These are phyloP conservation scores for Apiospora phragmitis DNA, from an alignment of 2,329 filamentous ascomycete genomes.

Conservation along the genomic window DNA sequence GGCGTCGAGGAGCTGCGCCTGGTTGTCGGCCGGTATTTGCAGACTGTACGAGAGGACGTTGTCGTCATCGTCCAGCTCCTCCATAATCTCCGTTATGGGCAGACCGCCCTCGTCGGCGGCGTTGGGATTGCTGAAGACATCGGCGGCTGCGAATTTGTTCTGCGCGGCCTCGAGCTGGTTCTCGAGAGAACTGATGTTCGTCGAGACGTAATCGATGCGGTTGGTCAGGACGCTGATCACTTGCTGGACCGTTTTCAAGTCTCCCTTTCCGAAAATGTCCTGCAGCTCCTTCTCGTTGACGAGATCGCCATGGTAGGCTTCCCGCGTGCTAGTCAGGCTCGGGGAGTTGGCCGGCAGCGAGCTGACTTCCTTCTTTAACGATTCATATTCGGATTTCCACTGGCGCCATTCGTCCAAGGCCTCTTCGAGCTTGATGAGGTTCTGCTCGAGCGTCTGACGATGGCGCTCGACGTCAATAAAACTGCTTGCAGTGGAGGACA, in stretches of 20 bases:
- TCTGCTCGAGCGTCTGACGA: constrained; percentile 72
- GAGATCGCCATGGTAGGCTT: constrained; percentile 63
- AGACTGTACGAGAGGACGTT: constrained; percentile 73
- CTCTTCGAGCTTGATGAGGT: constrained; percentile 70
- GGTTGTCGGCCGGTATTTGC: constrained; percentile 66
- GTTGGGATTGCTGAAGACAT: constrained; percentile 60
- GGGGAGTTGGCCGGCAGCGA: constrained; percentile 49
- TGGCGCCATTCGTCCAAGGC: constrained; percentile 85
- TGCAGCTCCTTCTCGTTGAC: constrained; percentile 59
- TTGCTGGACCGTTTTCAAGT: constrained; percentile 57
- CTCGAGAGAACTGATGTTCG: constrained; percentile 70
- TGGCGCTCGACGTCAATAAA: constrained; percentile 74
- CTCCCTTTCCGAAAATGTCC: constrained; percentile 47
- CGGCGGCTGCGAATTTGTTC: constrained; percentile 65
- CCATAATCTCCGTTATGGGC: constrained; percentile 86
- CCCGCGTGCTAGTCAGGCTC: constrained; percentile 56
- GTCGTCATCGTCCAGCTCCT: constrained; percentile 87
- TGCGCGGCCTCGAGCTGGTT: constrained; percentile 63
- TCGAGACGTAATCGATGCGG: constrained; percentile 84
- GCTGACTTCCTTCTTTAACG: constrained; percentile 78
- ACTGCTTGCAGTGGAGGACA: constrained; percentile 40
- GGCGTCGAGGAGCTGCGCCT: constrained; percentile 68
- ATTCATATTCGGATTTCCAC: constrained; percentile 90
- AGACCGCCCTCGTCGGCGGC: constrained; percentile 67
- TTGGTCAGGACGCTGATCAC: constrained; percentile 69